Evolutionary conservation across 2,329 filamentous ascomycete species (phyloP), one percentile per base, ranked within the genome.

Genomic region (Fusarium globosum): DNA sequence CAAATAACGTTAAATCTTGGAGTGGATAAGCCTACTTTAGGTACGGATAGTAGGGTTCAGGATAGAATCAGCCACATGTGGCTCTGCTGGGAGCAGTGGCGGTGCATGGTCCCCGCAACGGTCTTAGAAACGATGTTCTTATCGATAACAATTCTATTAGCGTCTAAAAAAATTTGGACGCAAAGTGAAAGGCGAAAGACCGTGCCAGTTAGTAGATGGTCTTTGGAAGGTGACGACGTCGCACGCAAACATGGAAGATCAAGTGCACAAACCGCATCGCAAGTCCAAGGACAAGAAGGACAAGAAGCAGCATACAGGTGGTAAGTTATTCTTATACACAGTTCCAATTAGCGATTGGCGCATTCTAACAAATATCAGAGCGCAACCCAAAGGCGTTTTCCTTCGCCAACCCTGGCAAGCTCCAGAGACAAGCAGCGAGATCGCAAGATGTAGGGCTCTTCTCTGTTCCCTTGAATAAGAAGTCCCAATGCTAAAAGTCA

Each of bases 371-470:
- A 55, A 53, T 28, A 18, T 11, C 70, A 91, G 94, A 93, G 62
- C 87, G 86, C 72, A 97, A 97, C 81, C 94, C 94, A 6, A 98
- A 97, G 84, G 95, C 95, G 20, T 98, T 97, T 82, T 92, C 94
- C 61, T 94, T 93, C 81, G 88, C 94, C 46, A 92, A 93, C 70
- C 94, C 95, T 2, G 95, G 95, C 72, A 93, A 92, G 80, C 88
- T 96, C 76, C 90, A 92, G 68, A 93, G 91, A 81, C 90, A 93
- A 74, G 93, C 92, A 10, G 91, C 91, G 60, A 87, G 93, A 79
- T 92, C 91, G 67, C 88, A 91, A 79, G 92, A 94, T 88, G 91
- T 92, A 85, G 35, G 85, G 57, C 10, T n/a, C 21, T 42, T 30
- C 36, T 33, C n/a, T 20, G 15, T 16, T 15, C n/a, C 13, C 18